Percentiles rank a stretch among this genome's conserved stretches.
Conservation (phyloP, 2,329 filamentous ascomycete genomes). For the Colletotrichum scovillei region DNA sequence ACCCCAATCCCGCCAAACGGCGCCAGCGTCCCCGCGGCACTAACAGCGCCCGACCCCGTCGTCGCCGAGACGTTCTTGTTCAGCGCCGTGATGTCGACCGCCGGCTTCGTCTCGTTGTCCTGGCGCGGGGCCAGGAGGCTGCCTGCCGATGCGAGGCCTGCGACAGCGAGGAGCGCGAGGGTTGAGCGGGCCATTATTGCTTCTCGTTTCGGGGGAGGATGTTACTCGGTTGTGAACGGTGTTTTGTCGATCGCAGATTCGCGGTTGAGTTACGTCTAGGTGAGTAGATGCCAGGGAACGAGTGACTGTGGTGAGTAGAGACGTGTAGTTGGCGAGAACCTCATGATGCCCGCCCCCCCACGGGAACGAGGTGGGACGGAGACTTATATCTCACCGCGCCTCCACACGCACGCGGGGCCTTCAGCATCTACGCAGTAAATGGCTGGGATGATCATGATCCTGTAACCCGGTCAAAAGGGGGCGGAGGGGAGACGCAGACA, state of each 20-base stretch:
- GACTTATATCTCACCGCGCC: background rate
- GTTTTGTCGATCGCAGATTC: background rate
- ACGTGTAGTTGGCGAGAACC: background rate
- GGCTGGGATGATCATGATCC: background rate
- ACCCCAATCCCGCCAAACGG: conserved; percentile 26
- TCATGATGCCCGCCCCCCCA: background rate
- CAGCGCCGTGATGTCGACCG: conserved; percentile 25
- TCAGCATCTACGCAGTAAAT: no score
- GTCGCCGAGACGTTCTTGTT: conserved; percentile 27
- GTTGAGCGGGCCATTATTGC: conserved; percentile 2
- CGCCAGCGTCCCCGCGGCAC: conserved; percentile 18
- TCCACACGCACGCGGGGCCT: no score
- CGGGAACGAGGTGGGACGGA: background rate
- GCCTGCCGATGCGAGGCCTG: conserved; percentile 17
- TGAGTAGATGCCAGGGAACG: background rate
- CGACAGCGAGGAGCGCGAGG: background rate
- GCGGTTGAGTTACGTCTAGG: background rate
- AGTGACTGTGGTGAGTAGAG: conserved; percentile 1
- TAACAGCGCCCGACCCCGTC: conserved; percentile 20
- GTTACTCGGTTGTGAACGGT: no score
- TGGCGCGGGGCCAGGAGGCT: background rate
- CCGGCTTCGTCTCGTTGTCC: background rate
- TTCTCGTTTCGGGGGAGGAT: background rate
- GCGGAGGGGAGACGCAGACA: background rate
- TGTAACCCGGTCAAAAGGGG: background rate